Conservation (phyloP, 768 basidiomycete species). For the Psilocybe cyanescens region DNA sequence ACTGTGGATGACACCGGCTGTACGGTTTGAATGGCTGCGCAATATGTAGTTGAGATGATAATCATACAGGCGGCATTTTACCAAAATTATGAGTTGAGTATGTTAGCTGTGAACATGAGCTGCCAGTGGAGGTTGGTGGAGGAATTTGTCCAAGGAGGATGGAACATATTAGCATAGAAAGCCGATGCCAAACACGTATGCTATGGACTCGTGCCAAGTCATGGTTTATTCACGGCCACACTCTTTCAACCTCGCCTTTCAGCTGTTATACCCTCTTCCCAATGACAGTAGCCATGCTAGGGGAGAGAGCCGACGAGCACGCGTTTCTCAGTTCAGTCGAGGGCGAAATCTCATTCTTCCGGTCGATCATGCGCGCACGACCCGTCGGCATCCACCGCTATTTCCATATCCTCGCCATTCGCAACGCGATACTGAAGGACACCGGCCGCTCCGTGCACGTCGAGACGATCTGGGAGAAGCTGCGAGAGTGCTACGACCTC, state of each 20-base stretch:
- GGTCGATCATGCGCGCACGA: constrained; percentile 78
- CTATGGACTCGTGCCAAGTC: not conserved
- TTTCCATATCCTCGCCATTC: constrained; percentile 80
- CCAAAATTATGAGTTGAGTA: too few relatives aligned
- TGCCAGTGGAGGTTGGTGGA: too few relatives aligned
- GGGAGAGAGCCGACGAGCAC: constrained; percentile 27
- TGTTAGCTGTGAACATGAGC: too few relatives aligned
- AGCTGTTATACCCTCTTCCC: constrained; percentile 1
- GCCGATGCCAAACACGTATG: not conserved
- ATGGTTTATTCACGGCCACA: not conserved
- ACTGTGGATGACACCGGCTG: too few relatives aligned
- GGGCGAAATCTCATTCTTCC: constrained; percentile 87
- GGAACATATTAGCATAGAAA: not conserved
- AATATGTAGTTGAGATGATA: too few relatives aligned
- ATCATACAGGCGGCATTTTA: too few relatives aligned
- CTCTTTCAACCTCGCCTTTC: not conserved
- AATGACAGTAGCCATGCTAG: constrained; percentile 27
- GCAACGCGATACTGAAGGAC: constrained; percentile 71
- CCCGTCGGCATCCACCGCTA: constrained; percentile 85
- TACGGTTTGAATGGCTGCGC: too few relatives aligned
- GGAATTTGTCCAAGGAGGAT: too few relatives aligned
- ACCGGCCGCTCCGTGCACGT: constrained; percentile 63
- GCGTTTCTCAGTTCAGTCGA: constrained; percentile 71
- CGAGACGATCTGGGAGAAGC: constrained; percentile 77
- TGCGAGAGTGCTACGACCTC: constrained; percentile 71